phyloP scores from a whole-genome alignment of 805 yeast species.

The Candida coleopterorum region DNA sequence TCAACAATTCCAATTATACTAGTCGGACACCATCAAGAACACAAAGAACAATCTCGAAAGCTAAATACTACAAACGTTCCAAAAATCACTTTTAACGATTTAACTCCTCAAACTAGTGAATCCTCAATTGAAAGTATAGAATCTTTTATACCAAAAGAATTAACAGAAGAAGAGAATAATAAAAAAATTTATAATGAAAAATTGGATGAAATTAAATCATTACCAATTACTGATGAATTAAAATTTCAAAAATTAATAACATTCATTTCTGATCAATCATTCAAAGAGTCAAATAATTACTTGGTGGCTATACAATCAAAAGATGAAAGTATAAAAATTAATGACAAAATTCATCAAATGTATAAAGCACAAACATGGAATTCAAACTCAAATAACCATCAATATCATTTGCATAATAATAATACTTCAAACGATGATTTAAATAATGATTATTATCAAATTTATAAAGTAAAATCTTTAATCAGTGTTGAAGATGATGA shows the following conservation, averaged over 20 bases:
- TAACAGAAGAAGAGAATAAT: slow-evolving; percentile 2
- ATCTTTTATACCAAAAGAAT: slow-evolving; percentile 4
- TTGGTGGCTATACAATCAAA: slow-evolving; percentile 17
- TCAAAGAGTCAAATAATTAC: slow-evolving; percentile 23
- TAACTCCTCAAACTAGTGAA: background rate
- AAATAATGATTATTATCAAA: slow-evolving; percentile 13
- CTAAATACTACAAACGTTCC: background rate
- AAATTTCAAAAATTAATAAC: slow-evolving; percentile 7
- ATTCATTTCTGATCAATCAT: slow-evolving; percentile 19
- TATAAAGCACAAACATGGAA: slow-evolving; percentile 20
- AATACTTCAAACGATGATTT: slow-evolving; percentile 1
- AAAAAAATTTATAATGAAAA: background rate
- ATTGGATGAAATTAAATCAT: background rate
- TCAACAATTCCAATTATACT: slow-evolving; percentile 36
- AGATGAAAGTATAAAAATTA: slow-evolving; percentile 19
- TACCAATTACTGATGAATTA: slow-evolving; percentile 2
- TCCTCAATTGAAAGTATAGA: slow-evolving; percentile 8
- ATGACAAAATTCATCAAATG: slow-evolving; percentile 32
- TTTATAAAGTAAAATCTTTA: slow-evolving; percentile 39
- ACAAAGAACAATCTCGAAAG: background rate
- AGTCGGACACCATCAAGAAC: slow-evolving; percentile 19
- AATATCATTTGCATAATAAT: too few species aligned
- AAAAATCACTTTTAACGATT: slow-evolving; percentile 2
- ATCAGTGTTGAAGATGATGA: slow-evolving; percentile 32
- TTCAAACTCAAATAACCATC: too few species aligned